Base-by-base conservation (phyloP, 495 filamentous ascomycete genomes). In the Hypoxylon fragiforme region DNA sequence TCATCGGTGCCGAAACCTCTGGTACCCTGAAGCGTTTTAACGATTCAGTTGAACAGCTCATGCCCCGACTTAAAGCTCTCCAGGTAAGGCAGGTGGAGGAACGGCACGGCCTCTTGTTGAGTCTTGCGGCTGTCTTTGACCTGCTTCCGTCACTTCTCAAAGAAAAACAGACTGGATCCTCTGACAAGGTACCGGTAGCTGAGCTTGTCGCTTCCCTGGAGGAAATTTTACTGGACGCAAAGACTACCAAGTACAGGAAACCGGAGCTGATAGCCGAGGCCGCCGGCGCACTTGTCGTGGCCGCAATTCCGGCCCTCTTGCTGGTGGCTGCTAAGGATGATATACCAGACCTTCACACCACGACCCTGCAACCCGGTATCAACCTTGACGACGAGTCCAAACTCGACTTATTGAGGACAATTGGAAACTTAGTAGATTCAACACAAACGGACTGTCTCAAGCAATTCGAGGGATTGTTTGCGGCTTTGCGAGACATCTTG, bases 191-290 rank as follows among this genome's bases (percentile, higher is more conserved):
- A n/a, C 51, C 60, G 1, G 46, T 54, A 12, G 8, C 31, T 24
- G 34, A 64, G 26, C 22, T 66, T 12, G 54, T 32, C 11, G 38
- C 40, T 32, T 21, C 36, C 11, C 7, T 79, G 7, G 51, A 57
- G 6, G 51, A 48, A 2, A 68, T 76, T 13, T 59, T 79, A 9
- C 40, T 44, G 16, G 69, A 75, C 28, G 66, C 68, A 38, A 50
- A 68, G 32, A 65, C 48, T 3, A 72, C 64, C 1, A 72, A 69
- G 14, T 76, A 77, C 46, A 79, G 83, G n/a, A 81, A 82, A 3
- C 87, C 87, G 0, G 86, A 90, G 52, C 69, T 91, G 11, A 81
- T 86, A 3, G 81, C 85, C 11, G 88, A 90, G 62, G 82, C 83
- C 7, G 74, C 76, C 9, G 79, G 84, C 40, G 72, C 71, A 34